These are phyloP conservation scores for Vigna nakashimae DNA, from an alignment of 306 rosid genomes.

Conservation along the genomic window DNA sequence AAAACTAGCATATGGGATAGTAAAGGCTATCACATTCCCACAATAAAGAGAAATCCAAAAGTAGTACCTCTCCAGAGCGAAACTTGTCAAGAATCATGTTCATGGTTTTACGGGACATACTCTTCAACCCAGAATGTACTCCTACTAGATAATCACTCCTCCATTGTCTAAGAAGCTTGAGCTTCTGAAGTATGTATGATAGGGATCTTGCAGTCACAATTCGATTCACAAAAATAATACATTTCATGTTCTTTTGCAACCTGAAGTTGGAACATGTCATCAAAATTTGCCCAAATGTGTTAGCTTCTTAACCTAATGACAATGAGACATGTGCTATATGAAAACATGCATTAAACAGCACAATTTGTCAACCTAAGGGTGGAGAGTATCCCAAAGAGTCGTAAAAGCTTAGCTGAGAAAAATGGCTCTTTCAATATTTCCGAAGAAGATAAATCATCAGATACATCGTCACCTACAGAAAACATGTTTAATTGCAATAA, in stretches of 20 bases:
- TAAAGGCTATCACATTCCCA: slow-evolving; percentile 4
- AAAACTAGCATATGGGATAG: slow-evolving; percentile 33
- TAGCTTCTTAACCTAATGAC: slow-evolving; percentile 36
- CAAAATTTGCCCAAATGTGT: slow-evolving; percentile 30
- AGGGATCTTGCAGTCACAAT: slow-evolving; percentile 85
- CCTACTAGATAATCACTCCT: slow-evolving; percentile 85
- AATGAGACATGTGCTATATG: slow-evolving; percentile 3
- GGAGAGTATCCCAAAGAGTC: slow-evolving; percentile 82
- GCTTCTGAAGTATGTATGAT: slow-evolving; percentile 69
- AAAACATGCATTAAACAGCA: slow-evolving; percentile 38
- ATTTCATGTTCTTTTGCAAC: slow-evolving; percentile 72
- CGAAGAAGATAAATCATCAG: slow-evolving; percentile 64
- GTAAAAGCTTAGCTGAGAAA: slow-evolving; percentile 78
- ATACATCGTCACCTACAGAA: slow-evolving; percentile 54
- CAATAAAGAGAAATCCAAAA: slow-evolving; percentile 20
- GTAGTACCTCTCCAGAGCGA: slow-evolving; percentile 76
- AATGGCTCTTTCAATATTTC: slow-evolving; percentile 77
- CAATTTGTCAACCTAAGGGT: slow-evolving; percentile 64
- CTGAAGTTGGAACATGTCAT: slow-evolving; percentile 56
- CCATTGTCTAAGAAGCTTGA: slow-evolving; percentile 74
- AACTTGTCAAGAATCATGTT: slow-evolving; percentile 74
- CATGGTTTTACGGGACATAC: slow-evolving; percentile 81
- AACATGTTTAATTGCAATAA: slow-evolving; percentile 35
- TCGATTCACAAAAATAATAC: slow-evolving; percentile 92
- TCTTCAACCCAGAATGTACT: slow-evolving; percentile 76